Evolutionary conservation across 2,329 filamentous ascomycete genomes (phyloP).

Genomic region (Phialophora expanda): DNA sequence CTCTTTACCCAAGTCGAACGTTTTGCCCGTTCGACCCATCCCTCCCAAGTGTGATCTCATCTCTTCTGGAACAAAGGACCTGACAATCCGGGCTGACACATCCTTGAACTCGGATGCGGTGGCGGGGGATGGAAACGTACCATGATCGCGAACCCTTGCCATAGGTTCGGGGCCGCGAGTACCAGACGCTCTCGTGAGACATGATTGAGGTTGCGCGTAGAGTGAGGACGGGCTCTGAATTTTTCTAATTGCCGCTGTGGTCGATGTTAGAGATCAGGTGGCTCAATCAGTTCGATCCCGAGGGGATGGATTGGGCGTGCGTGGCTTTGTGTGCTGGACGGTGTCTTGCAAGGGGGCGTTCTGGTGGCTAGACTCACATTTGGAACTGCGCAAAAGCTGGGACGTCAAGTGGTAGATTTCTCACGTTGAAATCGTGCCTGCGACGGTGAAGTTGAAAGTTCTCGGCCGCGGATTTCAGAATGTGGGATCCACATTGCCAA

Average conservation of each 20-base stretch:
- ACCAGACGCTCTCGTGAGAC: slow-evolving; percentile 98
- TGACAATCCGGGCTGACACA: too few relatives aligned
- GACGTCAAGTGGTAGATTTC: neutral
- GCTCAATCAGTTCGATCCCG: neutral
- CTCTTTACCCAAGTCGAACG: neutral
- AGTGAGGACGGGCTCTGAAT: neutral
- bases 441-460: slow-evolving; percentile 12
- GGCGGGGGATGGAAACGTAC: slow-evolving; percentile 32
- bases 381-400: neutral
- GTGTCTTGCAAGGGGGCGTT: neutral
- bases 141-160: slow-evolving; percentile 42
- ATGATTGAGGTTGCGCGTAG: slow-evolving; percentile 60
- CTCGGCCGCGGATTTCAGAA: slow-evolving; percentile 15
- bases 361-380: neutral
- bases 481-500: slow-evolving; percentile 23
- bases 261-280: slow-evolving; percentile 13
- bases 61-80: neutral
- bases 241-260: neutral
- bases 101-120: neutral
- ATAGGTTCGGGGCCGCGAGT: slow-evolving; percentile 85
- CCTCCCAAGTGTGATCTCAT: neutral
- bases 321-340: neutral
- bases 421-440: slow-evolving; percentile 11
- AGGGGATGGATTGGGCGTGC: neutral
- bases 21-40: neutral